A percentile compares a stretch with the other conserved stretches of the same genome.
Evolutionary conservation across 345 rosid genomes (phyloP).

Genomic region (Syzygium jambos): DNA sequence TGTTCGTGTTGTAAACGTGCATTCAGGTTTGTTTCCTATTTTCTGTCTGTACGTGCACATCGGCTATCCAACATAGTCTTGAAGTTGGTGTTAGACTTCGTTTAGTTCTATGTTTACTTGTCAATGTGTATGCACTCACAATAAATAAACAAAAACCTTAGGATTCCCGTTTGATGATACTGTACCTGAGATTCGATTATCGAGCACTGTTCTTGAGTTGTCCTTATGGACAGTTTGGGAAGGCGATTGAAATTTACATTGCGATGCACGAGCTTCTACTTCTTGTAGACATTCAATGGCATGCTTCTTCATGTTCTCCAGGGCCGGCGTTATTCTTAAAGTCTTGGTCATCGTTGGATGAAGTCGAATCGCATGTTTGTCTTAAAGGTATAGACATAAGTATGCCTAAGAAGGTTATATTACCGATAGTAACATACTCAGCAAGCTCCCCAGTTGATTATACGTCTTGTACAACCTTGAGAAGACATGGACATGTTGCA

Average conservation of each 20-base stretch:
- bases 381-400: no score
- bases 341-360: no score
- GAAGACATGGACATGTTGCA: background rate
- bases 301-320: background rate
- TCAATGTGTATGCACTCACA: no score
- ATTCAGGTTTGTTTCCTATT: no score
- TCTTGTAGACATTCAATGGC: background rate
- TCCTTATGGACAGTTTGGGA: background rate
- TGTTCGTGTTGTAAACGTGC: no score
- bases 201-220: background rate
- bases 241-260: background rate
- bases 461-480: background rate
- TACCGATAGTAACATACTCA: no score
- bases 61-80: background rate
- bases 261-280: background rate
- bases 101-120: no score
- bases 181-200: background rate
- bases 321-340: background rate
- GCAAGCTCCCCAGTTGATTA: no score
- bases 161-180: background rate
- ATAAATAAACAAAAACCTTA: no score
- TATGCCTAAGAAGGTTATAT: no score
- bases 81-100: background rate
- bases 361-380: no score
- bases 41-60: background rate